Conservation (phyloP, 2,329 filamentous ascomycete genomes). For the Xylaria digitata region DNA sequence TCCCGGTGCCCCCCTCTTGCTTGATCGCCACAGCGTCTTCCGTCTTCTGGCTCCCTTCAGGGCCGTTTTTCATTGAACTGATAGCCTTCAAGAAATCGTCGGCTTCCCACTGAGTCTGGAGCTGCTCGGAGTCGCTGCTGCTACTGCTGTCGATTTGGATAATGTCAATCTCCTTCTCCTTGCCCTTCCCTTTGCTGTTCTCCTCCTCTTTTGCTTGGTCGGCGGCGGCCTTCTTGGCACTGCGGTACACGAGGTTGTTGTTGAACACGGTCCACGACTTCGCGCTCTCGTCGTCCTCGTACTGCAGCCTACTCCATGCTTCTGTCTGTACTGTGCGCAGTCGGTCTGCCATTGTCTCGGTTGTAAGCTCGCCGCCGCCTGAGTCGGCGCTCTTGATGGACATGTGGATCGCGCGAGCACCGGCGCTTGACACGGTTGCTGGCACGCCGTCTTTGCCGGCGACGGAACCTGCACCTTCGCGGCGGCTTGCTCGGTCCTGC, state of each 20-base stretch:
- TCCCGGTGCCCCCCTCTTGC: slow-evolving; percentile 40
- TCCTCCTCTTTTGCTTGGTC: slow-evolving; percentile 31
- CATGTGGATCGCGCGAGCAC: slow-evolving; percentile 84
- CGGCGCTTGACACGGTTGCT: slow-evolving; percentile 51
- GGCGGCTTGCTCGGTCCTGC: slow-evolving; percentile 65
- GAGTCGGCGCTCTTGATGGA: slow-evolving; percentile 82
- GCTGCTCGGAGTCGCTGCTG: slow-evolving; percentile 37
- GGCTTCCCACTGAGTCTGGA: slow-evolving; percentile 47
- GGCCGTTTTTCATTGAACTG: slow-evolving; percentile 46
- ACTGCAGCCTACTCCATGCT: slow-evolving; percentile 81
- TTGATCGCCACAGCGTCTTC: slow-evolving; percentile 42
- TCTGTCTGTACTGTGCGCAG: slow-evolving; percentile 84
- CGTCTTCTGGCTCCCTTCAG: slow-evolving; percentile 42
- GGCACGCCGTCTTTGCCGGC: slow-evolving; percentile 42
- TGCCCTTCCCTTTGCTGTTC: slow-evolving; percentile 45
- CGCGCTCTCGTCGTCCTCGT: slow-evolving; percentile 82
- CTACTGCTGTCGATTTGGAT: slow-evolving; percentile 35
- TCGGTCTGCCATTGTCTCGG: slow-evolving; percentile 78
- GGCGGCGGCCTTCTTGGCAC: slow-evolving; percentile 22
- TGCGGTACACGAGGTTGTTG: slow-evolving; percentile 72
- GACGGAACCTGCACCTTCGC: slow-evolving; percentile 50
- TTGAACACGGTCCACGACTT: slow-evolving; percentile 81
- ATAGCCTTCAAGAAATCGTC: slow-evolving; percentile 50
- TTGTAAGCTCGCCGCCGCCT: slow-evolving; percentile 68
- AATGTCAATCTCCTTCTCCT: slow-evolving; percentile 38